Conservation (phyloP, 805 yeast genomes). For the Blastobotrys attinorum region DNA sequence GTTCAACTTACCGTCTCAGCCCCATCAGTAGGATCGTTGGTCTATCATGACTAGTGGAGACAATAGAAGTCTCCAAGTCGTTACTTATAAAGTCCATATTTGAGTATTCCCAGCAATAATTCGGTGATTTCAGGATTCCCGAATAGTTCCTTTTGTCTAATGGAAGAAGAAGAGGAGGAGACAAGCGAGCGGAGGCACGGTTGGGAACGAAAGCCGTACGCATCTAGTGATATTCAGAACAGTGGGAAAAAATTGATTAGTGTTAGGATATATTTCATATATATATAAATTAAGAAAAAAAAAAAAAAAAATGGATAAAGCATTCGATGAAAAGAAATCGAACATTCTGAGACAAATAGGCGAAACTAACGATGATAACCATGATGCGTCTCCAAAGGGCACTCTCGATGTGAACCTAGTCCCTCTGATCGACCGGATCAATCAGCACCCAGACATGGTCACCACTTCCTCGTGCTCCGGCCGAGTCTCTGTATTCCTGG, state of each 20-base stretch:
- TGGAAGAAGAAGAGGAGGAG: neutral
- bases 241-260: neutral
- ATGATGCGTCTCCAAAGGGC: slow-evolving; percentile 68
- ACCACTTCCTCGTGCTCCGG: slow-evolving; percentile 90
- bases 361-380: slow-evolving; percentile 34
- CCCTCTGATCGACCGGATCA: slow-evolving; percentile 65
- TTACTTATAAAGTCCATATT: slow-evolving; percentile 4
- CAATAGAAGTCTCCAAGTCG: slow-evolving; percentile 13
- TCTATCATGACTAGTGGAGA: slow-evolving; percentile 15
- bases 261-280: neutral
- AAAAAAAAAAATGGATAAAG: slow-evolving; percentile 28
- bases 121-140: too few species aligned
- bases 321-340: slow-evolving; percentile 62
- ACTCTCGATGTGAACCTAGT: slow-evolving; percentile 66
- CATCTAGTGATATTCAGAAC: too few species aligned
- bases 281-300: too few species aligned
- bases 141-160: neutral
- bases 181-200: neutral
- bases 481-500: slow-evolving; percentile 71
- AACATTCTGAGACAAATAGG: slow-evolving; percentile 46
- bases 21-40: slow-evolving; percentile 90
- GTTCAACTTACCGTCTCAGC: too few species aligned
- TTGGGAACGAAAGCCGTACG: too few species aligned
- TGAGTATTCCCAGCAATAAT: too few species aligned
- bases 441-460: slow-evolving; percentile 56